These are phyloP conservation scores for Babesia bovis DNA, from an alignment of 169 alveolate genomes.

Conservation along the genomic window DNA sequence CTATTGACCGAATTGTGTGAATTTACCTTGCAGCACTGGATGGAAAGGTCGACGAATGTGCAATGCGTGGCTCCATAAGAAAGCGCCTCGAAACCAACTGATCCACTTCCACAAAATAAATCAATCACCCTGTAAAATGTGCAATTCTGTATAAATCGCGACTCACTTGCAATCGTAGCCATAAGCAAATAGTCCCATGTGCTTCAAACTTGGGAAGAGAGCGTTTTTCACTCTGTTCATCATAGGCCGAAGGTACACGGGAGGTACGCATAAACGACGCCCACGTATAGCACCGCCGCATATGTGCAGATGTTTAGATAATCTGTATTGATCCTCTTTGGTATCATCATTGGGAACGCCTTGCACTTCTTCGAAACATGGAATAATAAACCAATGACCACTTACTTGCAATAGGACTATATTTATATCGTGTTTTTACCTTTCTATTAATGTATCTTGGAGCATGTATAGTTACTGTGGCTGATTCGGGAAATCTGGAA, in stretches of 20 bases:
- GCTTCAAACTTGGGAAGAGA: slow-evolving; percentile 56
- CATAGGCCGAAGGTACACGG: slow-evolving; percentile 74
- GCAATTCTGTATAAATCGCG: background rate
- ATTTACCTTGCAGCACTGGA: slow-evolving; percentile 73
- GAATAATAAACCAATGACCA: background rate
- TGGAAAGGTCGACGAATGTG: slow-evolving; percentile 79
- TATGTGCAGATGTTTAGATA: slow-evolving; percentile 40
- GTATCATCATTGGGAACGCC: slow-evolving; percentile 14
- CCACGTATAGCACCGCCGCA: slow-evolving; percentile 71
- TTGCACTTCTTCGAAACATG: background rate
- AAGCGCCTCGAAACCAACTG: slow-evolving; percentile 81
- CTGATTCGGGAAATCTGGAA: slow-evolving; percentile 27
- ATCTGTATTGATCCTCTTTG: slow-evolving; percentile 4
- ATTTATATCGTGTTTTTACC: slow-evolving; percentile 46
- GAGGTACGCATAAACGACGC: slow-evolving; percentile 66
- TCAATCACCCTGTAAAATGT: slow-evolving; percentile 68
- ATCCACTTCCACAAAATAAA: slow-evolving; percentile 80
- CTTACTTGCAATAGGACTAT: slow-evolving; percentile 50
- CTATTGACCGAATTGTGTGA: slow-evolving; percentile 3
- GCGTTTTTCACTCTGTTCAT: slow-evolving; percentile 76
- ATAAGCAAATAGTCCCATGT: slow-evolving; percentile 60
- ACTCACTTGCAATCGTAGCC: slow-evolving; percentile 25
- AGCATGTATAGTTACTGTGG: slow-evolving; percentile 23
- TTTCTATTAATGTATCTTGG: slow-evolving; percentile 26
- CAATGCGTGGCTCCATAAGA: slow-evolving; percentile 73